Evolutionary conservation across 2,329 filamentous ascomycete genomes (phyloP).

Genomic region (Microcyclospora tardicrescens): DNA sequence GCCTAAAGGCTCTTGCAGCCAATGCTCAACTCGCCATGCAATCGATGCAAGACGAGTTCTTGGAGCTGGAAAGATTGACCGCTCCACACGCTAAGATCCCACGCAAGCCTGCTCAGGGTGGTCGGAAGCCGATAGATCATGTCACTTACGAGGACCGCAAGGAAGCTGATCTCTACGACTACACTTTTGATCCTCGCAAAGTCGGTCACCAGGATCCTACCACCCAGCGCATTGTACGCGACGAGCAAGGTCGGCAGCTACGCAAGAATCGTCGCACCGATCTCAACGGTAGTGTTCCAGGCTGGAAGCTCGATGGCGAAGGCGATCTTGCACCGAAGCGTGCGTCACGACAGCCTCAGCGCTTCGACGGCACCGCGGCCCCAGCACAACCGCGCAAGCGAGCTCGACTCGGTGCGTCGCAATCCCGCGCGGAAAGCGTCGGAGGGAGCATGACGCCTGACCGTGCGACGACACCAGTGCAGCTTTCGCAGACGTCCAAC

Average conservation of each 20-base stretch:
- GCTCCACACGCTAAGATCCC: slow-evolving; percentile 38
- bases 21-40: slow-evolving; percentile 41
- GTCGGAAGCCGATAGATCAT: slow-evolving; percentile 31
- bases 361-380: slow-evolving; percentile 16
- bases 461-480: slow-evolving; percentile 8
- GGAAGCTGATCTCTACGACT: slow-evolving; percentile 48
- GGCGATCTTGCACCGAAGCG: slow-evolving; percentile 13
- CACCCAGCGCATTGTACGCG: slow-evolving; percentile 35
- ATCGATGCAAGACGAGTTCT: slow-evolving; percentile 47
- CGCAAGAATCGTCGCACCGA: slow-evolving; percentile 27
- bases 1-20: slow-evolving; percentile 42
- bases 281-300: slow-evolving; percentile 12
- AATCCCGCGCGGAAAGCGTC: slow-evolving; percentile 4
- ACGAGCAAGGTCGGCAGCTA: slow-evolving; percentile 34
- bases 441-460: slow-evolving; percentile 12
- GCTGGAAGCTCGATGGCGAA: slow-evolving; percentile 16
- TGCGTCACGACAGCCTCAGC: slow-evolving; percentile 15
- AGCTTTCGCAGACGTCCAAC: slow-evolving; percentile 4
- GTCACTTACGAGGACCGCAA: slow-evolving; percentile 47
- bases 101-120: slow-evolving; percentile 39
- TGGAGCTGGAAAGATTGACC: slow-evolving; percentile 41
- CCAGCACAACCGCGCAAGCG: slow-evolving; percentile 15
- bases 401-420: slow-evolving; percentile 6
- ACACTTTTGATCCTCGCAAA: slow-evolving; percentile 42
- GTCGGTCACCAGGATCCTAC: slow-evolving; percentile 45